These are phyloP conservation scores for Penicillium arizonense DNA, from an alignment of 495 filamentous ascomycete species.

Conservation along the genomic window DNA sequence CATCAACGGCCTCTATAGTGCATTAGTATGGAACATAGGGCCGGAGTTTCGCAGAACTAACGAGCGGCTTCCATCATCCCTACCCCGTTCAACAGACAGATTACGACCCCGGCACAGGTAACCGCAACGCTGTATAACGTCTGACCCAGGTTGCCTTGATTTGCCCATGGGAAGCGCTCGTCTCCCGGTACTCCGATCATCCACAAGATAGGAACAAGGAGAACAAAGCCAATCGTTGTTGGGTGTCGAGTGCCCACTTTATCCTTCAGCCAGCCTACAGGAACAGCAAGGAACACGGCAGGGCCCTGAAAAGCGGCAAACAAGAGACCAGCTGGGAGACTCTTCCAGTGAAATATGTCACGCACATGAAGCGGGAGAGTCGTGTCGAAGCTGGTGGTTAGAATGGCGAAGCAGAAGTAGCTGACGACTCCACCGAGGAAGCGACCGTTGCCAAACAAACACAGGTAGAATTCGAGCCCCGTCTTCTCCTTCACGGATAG, in stretches of 20 bases:
- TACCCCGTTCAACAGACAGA: conserved; percentile 17
- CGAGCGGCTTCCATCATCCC: conserved; percentile 25
- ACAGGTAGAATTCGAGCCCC: conserved; percentile 10
- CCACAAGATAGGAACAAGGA: conserved; percentile 18
- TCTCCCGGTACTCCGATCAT: conserved; percentile 22
- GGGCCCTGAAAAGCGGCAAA: conserved; percentile 23
- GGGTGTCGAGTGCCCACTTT: conserved; percentile 20
- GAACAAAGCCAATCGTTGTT: conserved; percentile 15
- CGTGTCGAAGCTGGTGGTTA: conserved; percentile 25
- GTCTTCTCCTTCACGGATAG: not conserved
- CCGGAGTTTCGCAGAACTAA: conserved; percentile 10
- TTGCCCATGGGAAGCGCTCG: conserved; percentile 18
- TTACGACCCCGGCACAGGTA: conserved; percentile 8
- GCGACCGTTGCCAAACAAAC: conserved; percentile 13
- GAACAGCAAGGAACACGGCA: conserved; percentile 17
- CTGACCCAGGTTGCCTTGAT: conserved; percentile 1
- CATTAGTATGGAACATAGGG: not conserved
- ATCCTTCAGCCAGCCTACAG: conserved; percentile 28
- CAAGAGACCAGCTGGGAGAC: conserved; percentile 17
- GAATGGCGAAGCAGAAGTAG: conserved; percentile 13
- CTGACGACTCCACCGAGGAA: conserved; percentile 12
- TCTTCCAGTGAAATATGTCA: conserved; percentile 19
- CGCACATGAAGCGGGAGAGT: conserved; percentile 31
- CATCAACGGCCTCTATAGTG: conserved; percentile 19
- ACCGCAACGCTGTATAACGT: conserved; percentile 14